A percentile compares a stretch with the other conserved stretches of the same genome.
These are phyloP conservation scores for Solanum chiquidenum DNA, from an alignment of 257 asterid genomes.

Conservation along the genomic window DNA sequence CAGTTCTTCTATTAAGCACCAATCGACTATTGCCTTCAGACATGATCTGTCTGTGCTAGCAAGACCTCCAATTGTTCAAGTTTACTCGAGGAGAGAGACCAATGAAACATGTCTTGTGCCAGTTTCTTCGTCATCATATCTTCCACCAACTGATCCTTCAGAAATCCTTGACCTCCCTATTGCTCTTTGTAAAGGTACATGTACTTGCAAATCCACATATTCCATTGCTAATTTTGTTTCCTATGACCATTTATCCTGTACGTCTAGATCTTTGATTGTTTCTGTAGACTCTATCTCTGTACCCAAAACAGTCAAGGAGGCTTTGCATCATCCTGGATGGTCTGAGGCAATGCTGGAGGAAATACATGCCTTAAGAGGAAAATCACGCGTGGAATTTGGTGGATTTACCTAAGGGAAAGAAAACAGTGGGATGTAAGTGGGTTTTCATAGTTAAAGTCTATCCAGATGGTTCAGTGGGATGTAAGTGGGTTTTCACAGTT, in stretches of 20 bases:
- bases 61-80: background rate
- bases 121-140: background rate
- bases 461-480: background rate
- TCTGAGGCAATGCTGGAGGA: background rate
- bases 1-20: background rate
- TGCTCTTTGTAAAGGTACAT: background rate
- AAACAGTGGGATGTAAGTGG: background rate
- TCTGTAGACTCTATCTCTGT: background rate
- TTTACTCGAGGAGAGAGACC: background rate
- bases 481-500: no score
- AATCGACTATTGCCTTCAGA: background rate
- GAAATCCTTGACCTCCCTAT: background rate
- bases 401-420: background rate
- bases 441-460: background rate
- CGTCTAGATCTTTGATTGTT: background rate
- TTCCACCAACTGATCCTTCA: background rate
- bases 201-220: background rate
- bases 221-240: background rate
- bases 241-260: background rate
- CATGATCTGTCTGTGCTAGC: background rate
- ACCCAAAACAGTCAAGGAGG: background rate
- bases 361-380: background rate
- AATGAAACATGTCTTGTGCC: background rate
- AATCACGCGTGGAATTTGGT: background rate
- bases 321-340: background rate